A percentile compares a stretch with the other conserved stretches of the same genome.
phyloP scores from a whole-genome alignment of 805 yeast species.

The Ogataea chonburiensis region DNA sequence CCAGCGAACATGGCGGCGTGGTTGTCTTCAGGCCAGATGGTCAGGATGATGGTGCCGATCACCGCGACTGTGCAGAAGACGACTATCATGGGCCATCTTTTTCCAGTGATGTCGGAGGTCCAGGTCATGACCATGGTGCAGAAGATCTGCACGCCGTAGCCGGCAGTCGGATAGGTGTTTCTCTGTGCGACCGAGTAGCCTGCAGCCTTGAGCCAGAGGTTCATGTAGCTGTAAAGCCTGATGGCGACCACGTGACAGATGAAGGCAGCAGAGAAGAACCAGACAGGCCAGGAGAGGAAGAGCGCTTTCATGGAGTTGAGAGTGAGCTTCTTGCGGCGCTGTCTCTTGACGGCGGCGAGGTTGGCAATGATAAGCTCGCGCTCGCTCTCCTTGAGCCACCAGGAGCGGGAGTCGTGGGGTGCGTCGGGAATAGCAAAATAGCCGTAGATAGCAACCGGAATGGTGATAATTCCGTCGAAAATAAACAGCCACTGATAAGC shows the following conservation, averaged over 20 bases:
- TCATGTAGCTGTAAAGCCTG: slow-evolving; percentile 28
- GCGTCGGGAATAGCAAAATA: slow-evolving; percentile 58
- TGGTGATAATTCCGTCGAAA: slow-evolving; percentile 57
- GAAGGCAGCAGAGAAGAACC: slow-evolving; percentile 20
- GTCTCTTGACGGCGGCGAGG: slow-evolving; percentile 13
- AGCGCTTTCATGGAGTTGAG: slow-evolving; percentile 12
- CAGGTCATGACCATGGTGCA: slow-evolving; percentile 28
- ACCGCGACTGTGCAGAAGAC: slow-evolving; percentile 19
- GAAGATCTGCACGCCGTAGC: slow-evolving; percentile 32
- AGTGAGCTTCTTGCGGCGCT: slow-evolving; percentile 17
- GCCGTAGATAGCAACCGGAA: slow-evolving; percentile 57
- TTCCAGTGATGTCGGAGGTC: slow-evolving; percentile 31
- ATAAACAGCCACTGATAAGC: slow-evolving; percentile 74
- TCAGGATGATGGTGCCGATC: slow-evolving; percentile 22
- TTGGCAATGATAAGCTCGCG: slow-evolving; percentile 10
- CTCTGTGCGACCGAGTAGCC: slow-evolving; percentile 28
- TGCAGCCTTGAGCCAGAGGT: slow-evolving; percentile 31
- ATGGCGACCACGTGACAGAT: slow-evolving; percentile 24
- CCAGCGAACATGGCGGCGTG: slow-evolving; percentile 24
- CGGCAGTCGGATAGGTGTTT: slow-evolving; percentile 36
- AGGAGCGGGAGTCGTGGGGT: slow-evolving; percentile 30
- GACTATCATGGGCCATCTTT: slow-evolving; percentile 32
- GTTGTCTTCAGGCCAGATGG: slow-evolving; percentile 20
- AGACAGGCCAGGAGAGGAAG: slow-evolving; percentile 19
- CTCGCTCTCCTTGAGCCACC: slow-evolving; percentile 13